phyloP scores from a whole-genome alignment of 306 rosid species.

The Pyrus betulifolia region DNA sequence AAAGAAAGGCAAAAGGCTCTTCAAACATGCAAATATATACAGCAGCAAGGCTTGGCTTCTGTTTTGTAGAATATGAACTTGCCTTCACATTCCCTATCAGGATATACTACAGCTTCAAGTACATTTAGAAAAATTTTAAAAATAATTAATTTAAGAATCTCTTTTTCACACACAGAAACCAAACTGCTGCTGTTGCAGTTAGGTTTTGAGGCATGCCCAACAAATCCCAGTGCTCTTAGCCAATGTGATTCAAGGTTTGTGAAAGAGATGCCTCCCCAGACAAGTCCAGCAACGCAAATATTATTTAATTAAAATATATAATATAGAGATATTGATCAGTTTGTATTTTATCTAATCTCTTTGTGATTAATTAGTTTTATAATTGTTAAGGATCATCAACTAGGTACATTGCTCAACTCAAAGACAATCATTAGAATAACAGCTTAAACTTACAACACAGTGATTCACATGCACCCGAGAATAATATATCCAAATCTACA shows the following conservation, averaged over 20 bases:
- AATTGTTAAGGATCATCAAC: constrained; percentile 1
- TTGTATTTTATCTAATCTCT: not conserved
- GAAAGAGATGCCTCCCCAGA: constrained; percentile 70
- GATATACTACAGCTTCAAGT: constrained; percentile 30
- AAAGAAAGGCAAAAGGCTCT: not conserved
- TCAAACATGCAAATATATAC: not conserved
- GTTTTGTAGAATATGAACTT: constrained; percentile 26
- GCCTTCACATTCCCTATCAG: constrained; percentile 73
- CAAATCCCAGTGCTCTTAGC: constrained; percentile 79
- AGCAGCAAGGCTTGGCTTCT: not conserved
- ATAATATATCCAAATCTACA: constrained; percentile 24
- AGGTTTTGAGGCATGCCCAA: constrained; percentile 75
- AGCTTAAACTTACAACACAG: constrained; percentile 40
- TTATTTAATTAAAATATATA: not conserved
- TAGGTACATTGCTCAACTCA: constrained; percentile 9
- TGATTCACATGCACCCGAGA: constrained; percentile 65
- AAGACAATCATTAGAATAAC: constrained; percentile 53
- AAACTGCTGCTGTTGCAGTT: constrained; percentile 25
- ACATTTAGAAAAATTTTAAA: not conserved
- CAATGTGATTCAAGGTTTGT: constrained; percentile 81
- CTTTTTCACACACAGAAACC: constrained; percentile 47
- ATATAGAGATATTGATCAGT: not conserved
- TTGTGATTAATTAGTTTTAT: not conserved
- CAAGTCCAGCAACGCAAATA: constrained; percentile 53
- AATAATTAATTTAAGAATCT: constrained; percentile 31